These are phyloP conservation scores for Hypocreales sp. DNA, from an alignment of 2,329 filamentous ascomycete genomes.

Conservation along the genomic window DNA sequence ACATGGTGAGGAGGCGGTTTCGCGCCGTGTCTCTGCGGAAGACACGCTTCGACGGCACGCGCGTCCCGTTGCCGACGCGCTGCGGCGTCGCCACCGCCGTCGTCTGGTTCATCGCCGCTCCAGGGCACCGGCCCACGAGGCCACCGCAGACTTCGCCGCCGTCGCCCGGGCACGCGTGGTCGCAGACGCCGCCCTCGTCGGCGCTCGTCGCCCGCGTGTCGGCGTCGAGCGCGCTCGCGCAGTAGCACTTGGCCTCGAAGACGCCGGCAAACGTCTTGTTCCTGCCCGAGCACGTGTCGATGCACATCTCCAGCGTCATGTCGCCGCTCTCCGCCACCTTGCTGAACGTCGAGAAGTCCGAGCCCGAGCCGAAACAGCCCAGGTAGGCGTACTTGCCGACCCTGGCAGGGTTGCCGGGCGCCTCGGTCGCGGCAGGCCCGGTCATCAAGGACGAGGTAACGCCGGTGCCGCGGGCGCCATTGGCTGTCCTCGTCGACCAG, in stretches of 20 bases:
- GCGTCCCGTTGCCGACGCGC: neutral
- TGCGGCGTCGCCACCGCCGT: neutral
- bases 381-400: slow-evolving; percentile 18
- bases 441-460: no score
- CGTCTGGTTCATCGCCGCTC: neutral
- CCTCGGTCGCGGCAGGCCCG: neutral
- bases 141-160: slow-evolving; percentile 25
- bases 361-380: slow-evolving; percentile 26
- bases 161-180: slow-evolving; percentile 25
- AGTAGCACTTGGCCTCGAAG: slow-evolving; percentile 27
- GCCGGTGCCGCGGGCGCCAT: no score
- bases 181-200: slow-evolving; percentile 11
- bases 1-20: slow-evolving; percentile 25
- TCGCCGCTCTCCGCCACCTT: slow-evolving; percentile 10
- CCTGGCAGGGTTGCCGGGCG: slow-evolving; percentile 12
- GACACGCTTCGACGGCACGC: neutral
- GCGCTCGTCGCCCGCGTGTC: slow-evolving; percentile 17
- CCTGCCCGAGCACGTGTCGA: slow-evolving; percentile 17
- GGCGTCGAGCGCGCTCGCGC: slow-evolving; percentile 23
- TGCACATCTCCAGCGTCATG: slow-evolving; percentile 25
- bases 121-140: slow-evolving; percentile 4
- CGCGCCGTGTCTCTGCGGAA: slow-evolving; percentile 1
- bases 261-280: slow-evolving; percentile 23
- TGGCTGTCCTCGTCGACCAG: no score
- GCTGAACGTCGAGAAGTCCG: slow-evolving; percentile 19